Evolutionary conservation across 1,284 basidiomycete species (phyloP), one percentile per base, ranked within the genome.

Genomic region (Leccinum colubrinum): DNA sequence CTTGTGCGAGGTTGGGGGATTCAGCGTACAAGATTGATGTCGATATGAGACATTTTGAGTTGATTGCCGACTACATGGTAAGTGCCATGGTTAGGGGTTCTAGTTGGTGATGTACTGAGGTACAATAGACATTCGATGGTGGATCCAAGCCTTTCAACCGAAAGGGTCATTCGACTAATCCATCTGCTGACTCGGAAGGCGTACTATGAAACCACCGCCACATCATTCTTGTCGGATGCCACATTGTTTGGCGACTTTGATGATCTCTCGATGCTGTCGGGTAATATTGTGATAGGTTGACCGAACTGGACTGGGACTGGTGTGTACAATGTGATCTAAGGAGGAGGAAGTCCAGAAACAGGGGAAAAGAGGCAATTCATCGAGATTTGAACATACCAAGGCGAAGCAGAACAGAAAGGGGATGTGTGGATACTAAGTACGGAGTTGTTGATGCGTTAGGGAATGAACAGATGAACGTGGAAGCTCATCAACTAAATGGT

Each of bases 11-110:
- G 93, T 99, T 79, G 84, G 89, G 53, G 87, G 86, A 39, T 99
- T 99, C 77, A 89, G 20, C 93, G 3, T 99, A 99, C 80, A 97
- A 92, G 73, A 99, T 99, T 72, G 93, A 93, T 64, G 97, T 99
- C 60, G 91, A 98, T 77, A 88, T 87, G 69, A 87, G 97, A 60
- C 97, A 99, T 81, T 81, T 99, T 60, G 95, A 96, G 72, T 83
- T 99, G 64, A 98, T 99, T 74, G 97, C 97, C 37, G 97, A 99
- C 77, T 99, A 99, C 76, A 98, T 98, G 95, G 94, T 95, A 71
- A 67, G 89, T 56, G 22, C 35, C 30, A 12, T 54, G 9, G 22
- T 56, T 9, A 48, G 4, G 25, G 12, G 22, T 51, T 63, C 39
- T 43, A 11, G 39, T 59, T 14, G 27, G 57, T 46, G 57, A 62